phyloP scores from a whole-genome alignment of 176 grass and related monocot species.

The Avena eriantha region DNA sequence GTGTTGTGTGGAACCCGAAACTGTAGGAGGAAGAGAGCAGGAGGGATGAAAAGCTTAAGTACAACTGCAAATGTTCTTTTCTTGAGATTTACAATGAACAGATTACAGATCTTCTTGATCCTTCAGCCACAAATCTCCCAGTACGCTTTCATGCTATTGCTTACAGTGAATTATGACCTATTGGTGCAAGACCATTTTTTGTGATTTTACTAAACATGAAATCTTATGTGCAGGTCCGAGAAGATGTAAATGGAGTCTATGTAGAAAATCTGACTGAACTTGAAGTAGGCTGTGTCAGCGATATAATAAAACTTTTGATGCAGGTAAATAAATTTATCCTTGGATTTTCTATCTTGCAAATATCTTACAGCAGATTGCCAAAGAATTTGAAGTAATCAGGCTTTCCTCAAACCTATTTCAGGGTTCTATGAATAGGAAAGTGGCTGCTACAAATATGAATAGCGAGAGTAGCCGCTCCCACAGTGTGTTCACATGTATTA shows the following conservation, averaged over 20 bases:
- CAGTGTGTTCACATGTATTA: slow-evolving; percentile 95
- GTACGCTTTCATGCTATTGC: slow-evolving; percentile 51
- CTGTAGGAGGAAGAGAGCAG: slow-evolving; percentile 95
- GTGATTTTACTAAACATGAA: slow-evolving; percentile 24
- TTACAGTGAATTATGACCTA: slow-evolving; percentile 39
- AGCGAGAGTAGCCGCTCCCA: slow-evolving; percentile 92
- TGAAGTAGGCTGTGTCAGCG: slow-evolving; percentile 80
- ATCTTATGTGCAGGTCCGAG: slow-evolving; percentile 68
- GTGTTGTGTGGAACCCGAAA: slow-evolving; percentile 29
- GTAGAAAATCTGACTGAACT: slow-evolving; percentile 96
- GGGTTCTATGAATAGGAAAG: slow-evolving; percentile 93
- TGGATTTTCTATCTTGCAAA: slow-evolving; percentile 33
- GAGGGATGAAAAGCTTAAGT: slow-evolving; percentile 95
- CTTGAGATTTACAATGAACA: slow-evolving; percentile 99
- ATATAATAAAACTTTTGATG: slow-evolving; percentile 87
- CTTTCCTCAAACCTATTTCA: slow-evolving; percentile 45
- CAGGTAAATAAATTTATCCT: slow-evolving; percentile 55
- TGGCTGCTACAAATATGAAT: slow-evolving; percentile 97
- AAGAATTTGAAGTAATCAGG: slow-evolving; percentile 9
- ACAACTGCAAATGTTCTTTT: slow-evolving; percentile 97
- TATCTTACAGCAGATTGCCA: slow-evolving; percentile 5
- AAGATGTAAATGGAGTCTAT: slow-evolving; percentile 86
- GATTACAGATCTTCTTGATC: slow-evolving; percentile 97
- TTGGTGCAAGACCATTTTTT: slow-evolving; percentile 1
- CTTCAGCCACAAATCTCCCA: slow-evolving; percentile 82